phyloP scores from a whole-genome alignment of 2,329 filamentous ascomycete species.

The Cercospora sesami region DNA sequence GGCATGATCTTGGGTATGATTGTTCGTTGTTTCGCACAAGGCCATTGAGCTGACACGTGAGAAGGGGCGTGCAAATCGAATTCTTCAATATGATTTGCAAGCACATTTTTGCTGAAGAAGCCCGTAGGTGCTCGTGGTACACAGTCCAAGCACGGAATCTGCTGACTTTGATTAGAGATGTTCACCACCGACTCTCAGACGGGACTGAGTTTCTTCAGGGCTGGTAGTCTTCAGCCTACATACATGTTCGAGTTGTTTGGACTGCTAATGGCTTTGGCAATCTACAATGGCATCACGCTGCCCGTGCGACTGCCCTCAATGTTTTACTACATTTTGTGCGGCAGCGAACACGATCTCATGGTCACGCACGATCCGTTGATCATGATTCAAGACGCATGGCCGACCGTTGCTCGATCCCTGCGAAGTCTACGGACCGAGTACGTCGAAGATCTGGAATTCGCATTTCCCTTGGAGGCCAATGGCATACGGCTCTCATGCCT shows the following conservation, averaged over 20 bases:
- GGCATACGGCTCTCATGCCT: conserved; percentile 53
- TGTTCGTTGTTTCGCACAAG: not conserved
- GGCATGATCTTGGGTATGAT: conserved; percentile 69
- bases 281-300: conserved; percentile 90
- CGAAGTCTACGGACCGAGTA: conserved; percentile 72
- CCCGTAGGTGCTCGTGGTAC: conserved; percentile 53
- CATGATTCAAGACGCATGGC: conserved; percentile 85
- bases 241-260: conserved; percentile 92
- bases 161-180: conserved; percentile 50
- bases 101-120: conserved; percentile 74
- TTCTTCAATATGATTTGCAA: conserved; percentile 85
- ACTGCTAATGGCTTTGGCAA: conserved; percentile 79
- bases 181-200: conserved; percentile 78
- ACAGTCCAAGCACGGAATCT: not conserved
- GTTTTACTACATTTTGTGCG: conserved; percentile 75
- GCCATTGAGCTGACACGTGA: not conserved
- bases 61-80: conserved; percentile 85
- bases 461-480: conserved; percentile 70
- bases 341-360: not conserved
- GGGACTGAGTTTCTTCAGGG: conserved; percentile 83
- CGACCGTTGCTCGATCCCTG: conserved; percentile 73
- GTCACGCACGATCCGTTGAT: conserved; percentile 49
- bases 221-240: conserved; percentile 74
- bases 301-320: conserved; percentile 85
- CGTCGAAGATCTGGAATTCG: conserved; percentile 79